Evolutionary conservation across 2,329 filamentous ascomycete genomes (phyloP), one percentile per base, ranked within the genome.

Genomic region (Phaeosphaeria sp.): DNA sequence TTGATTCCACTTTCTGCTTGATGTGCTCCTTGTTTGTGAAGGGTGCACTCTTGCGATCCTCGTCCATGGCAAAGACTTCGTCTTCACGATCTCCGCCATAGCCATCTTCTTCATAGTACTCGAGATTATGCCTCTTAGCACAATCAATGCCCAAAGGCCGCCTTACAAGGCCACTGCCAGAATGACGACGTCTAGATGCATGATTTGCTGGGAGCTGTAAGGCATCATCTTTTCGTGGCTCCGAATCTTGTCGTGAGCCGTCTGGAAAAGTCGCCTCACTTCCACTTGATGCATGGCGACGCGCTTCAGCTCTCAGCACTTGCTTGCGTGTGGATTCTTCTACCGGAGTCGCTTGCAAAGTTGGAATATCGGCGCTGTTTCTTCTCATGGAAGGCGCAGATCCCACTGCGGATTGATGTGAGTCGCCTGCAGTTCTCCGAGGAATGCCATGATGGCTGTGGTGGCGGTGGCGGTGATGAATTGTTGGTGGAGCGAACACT

Each of bases 71-170:
- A 66, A 91, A 91, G 6, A 89, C 87, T 33, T 85, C 84, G 64
- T 91, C 89, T 60, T 89, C 90, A 64, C 88, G 87, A 76, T 94
- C 93, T 1, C 87, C 91, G 43, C 88, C 88, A 70, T 96, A 94
- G 21, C 93, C 92, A 25, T 94, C 92, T 66, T 96, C 92, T 70
- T 96, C 93, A 68, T 96, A 91, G 67, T 93, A 97, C 74, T 96
- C 89, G n/a, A 97, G 82, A 62, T 91, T 85, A n/a, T 92, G 90
- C 52, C 90, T 83, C 10, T 86, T 83, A 22, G 72, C 77, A 13
- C 84, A 85, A 47, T 85, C 82, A 6, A 96, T 89, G 62, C 92
- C 90, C 55, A 85, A 81, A 9, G 79, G 77, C 22, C 91, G 90
- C 69, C 90, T 89, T 57, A 91, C 87, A 23, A 97, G 83, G 5